Base-by-base conservation (phyloP, 23 red algal species). In the Gracilaria domingensis region DNA sequence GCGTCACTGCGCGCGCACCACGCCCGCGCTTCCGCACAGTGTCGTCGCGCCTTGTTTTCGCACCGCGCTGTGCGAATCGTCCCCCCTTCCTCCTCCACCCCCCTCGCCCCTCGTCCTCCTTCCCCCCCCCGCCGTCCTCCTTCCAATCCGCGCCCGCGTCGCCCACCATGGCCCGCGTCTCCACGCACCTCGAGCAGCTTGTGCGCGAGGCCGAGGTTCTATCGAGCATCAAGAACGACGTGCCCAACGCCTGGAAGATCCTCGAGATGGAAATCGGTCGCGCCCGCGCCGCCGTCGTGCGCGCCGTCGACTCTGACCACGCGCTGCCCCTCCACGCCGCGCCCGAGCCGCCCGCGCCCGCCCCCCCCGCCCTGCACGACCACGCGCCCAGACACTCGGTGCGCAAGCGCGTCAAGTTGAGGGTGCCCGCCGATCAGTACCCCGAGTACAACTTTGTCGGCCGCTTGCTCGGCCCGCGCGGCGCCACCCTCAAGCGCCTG, bases 361-460 rank as follows among this genome's bases (percentile, higher is more conserved):
- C 42, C 11, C 24, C 75, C 20, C 14, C 50, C 32, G 20, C 40
- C 32, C 75, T n/a, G 45, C 30, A 45, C 11, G 42, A 45, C 42
- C 42, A 45, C 42, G 42, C 42, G 42, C 42, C 42, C 5, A 45
- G 42, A 45, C 42, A 45, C 42, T 45, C 42, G 5, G 42, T 50
- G 45, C 75, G 42, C 75, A 79, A 70, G 65, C 83, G 83, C 25
- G 72, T 90, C 44, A 90, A 90, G 38, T 26, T 98, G 28, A 90
- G 83, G 30, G 85, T 98, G 0, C 96, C 96, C 37, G 64, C 96
- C 0, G 90, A 98, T 9, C 53, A 91, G 69, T 98, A 92, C 65
- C 96, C 96, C 23, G 93, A 98, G 61, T 98, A 92, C 83, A 98
- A 98, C 89, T 98, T 98, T 44, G 96, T 98, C 17, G 96, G 96